Conservation (phyloP, 2,329 filamentous ascomycete genomes). For the Fusarium euwallaceae region DNA sequence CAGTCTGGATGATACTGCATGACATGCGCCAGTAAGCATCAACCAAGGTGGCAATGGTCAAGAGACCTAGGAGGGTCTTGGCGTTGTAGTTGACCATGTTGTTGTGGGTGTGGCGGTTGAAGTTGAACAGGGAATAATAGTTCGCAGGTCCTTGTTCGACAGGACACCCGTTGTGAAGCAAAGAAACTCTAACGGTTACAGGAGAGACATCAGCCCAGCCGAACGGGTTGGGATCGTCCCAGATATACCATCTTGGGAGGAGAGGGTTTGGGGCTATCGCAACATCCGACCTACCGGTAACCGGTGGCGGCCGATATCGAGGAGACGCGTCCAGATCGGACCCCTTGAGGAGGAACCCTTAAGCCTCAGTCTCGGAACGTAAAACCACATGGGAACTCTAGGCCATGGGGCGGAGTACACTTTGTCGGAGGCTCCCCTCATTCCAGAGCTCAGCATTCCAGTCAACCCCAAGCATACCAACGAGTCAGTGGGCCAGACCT, state of each 20-base stretch:
- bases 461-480: not conserved
- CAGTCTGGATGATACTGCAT: constrained; percentile 40
- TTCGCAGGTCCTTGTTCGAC: constrained; percentile 20
- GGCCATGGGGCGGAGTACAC: constrained; percentile 8
- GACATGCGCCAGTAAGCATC: constrained; percentile 45
- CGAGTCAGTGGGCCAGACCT: constrained; percentile 3
- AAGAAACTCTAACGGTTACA: constrained; percentile 2
- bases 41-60: constrained; percentile 18
- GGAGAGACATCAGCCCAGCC: not conserved
- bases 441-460: constrained; percentile 31
- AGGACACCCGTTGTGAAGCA: constrained; percentile 8
- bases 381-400: constrained; percentile 19
- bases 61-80: constrained; percentile 17
- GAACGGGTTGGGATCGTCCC: constrained; percentile 22
- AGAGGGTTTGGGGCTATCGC: constrained; percentile 1
- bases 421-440: constrained; percentile 14
- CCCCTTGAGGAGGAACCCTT: constrained; percentile 4
- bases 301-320: not conserved
- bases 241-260: constrained; percentile 22
- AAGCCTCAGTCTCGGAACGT: constrained; percentile 18
- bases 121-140: constrained; percentile 16
- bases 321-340: constrained; percentile 9
- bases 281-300: constrained; percentile 3
- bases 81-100: constrained; percentile 30
- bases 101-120: constrained; percentile 4